phyloP scores from a whole-genome alignment of 2,329 filamentous ascomycete genomes.

The Juglanconis sp. region DNA sequence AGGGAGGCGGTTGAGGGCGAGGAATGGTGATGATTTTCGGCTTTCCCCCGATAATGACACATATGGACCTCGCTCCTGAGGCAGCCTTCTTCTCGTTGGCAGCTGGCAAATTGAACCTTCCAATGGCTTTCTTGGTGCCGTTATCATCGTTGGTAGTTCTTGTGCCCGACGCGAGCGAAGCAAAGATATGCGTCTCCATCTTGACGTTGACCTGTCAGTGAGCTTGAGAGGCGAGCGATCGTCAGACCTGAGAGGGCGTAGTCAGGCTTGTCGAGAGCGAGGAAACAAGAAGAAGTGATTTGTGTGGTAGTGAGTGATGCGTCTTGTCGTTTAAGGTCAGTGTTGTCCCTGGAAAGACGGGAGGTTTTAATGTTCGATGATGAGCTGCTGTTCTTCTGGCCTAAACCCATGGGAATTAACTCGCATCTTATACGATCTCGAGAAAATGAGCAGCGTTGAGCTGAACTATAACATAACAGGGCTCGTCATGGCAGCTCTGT shows the following conservation, averaged over 20 bases:
- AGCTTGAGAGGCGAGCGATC: not conserved
- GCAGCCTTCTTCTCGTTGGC: not conserved
- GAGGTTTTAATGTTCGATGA: not conserved
- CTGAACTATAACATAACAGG: conserved; percentile 6
- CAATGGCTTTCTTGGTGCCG: not conserved
- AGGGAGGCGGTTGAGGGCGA: not conserved
- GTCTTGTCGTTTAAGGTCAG: not conserved
- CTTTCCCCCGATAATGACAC: not conserved
- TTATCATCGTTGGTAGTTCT: not conserved
- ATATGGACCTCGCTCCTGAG: not conserved
- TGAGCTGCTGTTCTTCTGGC: not conserved
- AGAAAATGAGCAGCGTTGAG: not conserved
- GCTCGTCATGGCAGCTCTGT: not conserved
- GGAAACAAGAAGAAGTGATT: not conserved
- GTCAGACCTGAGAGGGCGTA: not conserved
- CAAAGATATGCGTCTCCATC: conserved; percentile 1
- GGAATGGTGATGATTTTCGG: not conserved
- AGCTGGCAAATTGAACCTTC: not conserved
- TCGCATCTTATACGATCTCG: conserved; percentile 11
- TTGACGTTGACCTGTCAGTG: not conserved
- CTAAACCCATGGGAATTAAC: not conserved
- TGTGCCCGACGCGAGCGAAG: not conserved
- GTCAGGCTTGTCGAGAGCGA: not conserved
- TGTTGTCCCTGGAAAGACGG: not conserved
- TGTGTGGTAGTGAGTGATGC: not conserved